Percentiles rank a stretch among this genome's conserved stretches.
These are phyloP conservation scores for Wickerhamiella hasegawae DNA, from an alignment of 805 yeast genomes.

Conservation along the genomic window DNA sequence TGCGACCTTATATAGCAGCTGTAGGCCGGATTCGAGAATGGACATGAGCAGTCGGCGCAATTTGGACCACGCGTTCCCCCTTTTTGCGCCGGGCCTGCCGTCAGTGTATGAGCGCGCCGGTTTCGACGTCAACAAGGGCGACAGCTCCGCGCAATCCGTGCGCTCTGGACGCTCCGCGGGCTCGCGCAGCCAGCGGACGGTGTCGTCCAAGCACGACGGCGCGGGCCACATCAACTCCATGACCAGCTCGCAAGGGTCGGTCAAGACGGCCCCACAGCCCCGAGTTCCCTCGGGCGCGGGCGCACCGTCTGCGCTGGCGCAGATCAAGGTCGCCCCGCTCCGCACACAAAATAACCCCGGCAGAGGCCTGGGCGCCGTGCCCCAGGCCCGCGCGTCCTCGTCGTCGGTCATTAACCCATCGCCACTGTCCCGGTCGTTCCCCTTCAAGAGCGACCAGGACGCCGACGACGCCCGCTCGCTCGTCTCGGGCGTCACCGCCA, in stretches of 20 bases:
- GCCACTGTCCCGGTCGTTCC: too few relatives aligned
- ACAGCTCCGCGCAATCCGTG: background rate
- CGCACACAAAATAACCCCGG: too few relatives aligned
- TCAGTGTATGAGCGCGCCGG: constrained; percentile 29
- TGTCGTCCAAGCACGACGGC: background rate
- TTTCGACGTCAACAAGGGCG: constrained; percentile 20
- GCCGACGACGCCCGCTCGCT: too few relatives aligned
- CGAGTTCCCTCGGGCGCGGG: background rate
- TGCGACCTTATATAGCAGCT: background rate
- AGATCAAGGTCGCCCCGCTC: too few relatives aligned
- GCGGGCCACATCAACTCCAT: background rate
- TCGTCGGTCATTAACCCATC: too few relatives aligned
- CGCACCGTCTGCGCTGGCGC: background rate
- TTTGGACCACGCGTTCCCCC: constrained; percentile 26
- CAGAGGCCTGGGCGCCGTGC: too few relatives aligned
- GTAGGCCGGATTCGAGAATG: too few relatives aligned
- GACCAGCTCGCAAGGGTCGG: background rate
- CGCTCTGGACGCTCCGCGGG: background rate
- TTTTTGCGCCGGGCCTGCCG: constrained; percentile 23
- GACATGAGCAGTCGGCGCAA: constrained; percentile 8
- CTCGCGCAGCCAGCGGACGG: background rate
- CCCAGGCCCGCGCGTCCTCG: too few relatives aligned
- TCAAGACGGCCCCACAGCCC: too few relatives aligned
- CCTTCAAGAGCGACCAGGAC: too few relatives aligned
- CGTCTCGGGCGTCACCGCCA: too few relatives aligned